Conservation (phyloP, 2,329 filamentous ascomycete genomes). For the Curvularia spicifera region DNA sequence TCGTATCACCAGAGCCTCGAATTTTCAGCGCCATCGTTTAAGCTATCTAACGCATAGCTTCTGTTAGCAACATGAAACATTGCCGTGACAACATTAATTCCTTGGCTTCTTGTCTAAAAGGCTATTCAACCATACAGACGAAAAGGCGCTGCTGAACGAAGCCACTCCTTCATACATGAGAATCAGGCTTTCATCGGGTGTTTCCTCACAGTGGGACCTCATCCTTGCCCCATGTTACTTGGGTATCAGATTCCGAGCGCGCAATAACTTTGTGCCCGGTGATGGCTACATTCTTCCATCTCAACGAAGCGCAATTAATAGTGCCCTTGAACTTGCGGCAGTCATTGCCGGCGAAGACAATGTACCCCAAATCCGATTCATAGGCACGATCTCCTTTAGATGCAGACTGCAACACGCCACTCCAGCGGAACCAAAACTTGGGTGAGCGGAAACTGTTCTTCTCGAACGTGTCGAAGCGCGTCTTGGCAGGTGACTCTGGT, state of each 20-base stretch:
- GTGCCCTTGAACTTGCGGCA: conserved; percentile 37
- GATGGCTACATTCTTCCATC: conserved; percentile 31
- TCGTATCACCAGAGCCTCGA: not conserved
- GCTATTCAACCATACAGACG: not conserved
- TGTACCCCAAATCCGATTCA: conserved; percentile 28
- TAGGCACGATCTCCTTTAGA: not conserved
- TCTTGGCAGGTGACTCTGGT: conserved; percentile 10
- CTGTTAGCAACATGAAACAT: not conserved
- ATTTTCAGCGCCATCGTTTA: not conserved
- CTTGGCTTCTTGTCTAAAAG: not conserved
- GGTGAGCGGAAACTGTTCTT: conserved; percentile 38
- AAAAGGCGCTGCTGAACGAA: too few species aligned
- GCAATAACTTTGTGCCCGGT: conserved; percentile 26
- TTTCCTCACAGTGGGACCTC: not conserved
- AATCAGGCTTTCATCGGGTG: not conserved
- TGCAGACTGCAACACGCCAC: conserved; percentile 8
- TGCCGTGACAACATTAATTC: not conserved
- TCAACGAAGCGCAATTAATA: conserved; percentile 24
- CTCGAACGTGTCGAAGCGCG: conserved; percentile 32
- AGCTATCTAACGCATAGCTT: not conserved
- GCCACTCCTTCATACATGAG: not conserved
- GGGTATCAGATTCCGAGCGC: conserved; percentile 26
- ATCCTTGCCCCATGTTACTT: conserved; percentile 19
- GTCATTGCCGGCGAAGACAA: conserved; percentile 31
- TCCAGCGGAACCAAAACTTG: conserved; percentile 39